Percentiles rank a stretch among this genome's conserved stretches.
phyloP scores from a whole-genome alignment of 495 filamentous ascomycete genomes.

The Podospora comata region DNA sequence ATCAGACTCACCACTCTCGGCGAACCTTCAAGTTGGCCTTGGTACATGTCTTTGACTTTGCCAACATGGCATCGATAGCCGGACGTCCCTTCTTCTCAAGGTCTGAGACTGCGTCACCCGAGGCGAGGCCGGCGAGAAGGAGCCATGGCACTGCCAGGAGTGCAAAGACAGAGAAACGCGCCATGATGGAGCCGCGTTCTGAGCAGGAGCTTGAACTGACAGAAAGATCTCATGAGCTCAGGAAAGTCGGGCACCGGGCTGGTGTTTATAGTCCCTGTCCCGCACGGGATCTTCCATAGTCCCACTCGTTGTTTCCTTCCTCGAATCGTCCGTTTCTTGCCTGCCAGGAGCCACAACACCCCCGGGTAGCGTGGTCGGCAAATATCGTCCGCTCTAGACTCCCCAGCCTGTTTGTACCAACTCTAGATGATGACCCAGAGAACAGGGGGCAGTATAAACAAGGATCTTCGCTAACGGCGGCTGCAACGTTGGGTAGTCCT shows the following conservation, averaged over 20 bases:
- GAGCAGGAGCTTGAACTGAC: conserved; percentile 8
- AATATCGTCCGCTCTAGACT: conserved; percentile 9
- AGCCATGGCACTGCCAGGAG: conserved; percentile 33
- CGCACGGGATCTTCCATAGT: background rate
- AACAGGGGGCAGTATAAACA: conserved; percentile 14
- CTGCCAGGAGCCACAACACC: background rate
- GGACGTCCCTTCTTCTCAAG: conserved; percentile 43
- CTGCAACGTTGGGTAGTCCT: conserved; percentile 11
- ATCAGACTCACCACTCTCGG: conserved; percentile 45
- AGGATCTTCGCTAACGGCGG: conserved; percentile 10
- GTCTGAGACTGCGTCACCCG: conserved; percentile 42
- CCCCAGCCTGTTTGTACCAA: background rate
- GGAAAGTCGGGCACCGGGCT: background rate
- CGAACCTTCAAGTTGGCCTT: conserved; percentile 46
- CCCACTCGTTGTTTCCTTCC: background rate
- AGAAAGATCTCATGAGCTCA: background rate
- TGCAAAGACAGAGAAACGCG: conserved; percentile 25
- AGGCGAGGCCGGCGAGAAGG: conserved; percentile 25
- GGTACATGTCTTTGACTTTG: conserved; percentile 47
- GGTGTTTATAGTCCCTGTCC: background rate
- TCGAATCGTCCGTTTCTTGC: conserved; percentile 9
- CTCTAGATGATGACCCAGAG: background rate
- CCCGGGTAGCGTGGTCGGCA: conserved; percentile 17
- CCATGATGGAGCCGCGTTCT: conserved; percentile 22
- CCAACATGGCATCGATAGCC: conserved; percentile 38